Evolutionary conservation across 257 asterid genomes (phyloP), one percentile per base, ranked within the genome.

Genomic region (Nicotiana paniculata): DNA sequence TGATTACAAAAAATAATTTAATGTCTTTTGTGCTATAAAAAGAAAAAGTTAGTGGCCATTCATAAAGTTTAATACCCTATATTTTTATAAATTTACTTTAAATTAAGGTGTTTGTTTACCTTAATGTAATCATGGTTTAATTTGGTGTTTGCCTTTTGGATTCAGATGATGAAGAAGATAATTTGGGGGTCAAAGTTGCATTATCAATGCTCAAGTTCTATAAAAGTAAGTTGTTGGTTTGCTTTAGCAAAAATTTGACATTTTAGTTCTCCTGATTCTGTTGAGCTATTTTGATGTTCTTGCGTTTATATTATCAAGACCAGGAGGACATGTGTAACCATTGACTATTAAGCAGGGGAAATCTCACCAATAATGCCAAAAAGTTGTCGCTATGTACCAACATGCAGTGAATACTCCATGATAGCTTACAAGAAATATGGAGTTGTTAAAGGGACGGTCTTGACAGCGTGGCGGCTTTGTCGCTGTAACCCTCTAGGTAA

Each of bases 351-450:
- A 48, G 87, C 90, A 96, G 99, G 97, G 68, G 99, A 96, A 86
- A 96, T 96, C 76, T 96, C 98, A 6, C 98, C 98, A 4, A 79
- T 96, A 84, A 6, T 96, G 88, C 99, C 97, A 6, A 96, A 84
- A 0, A 93, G 98, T 83, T 93, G 98, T 69, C 97, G 98, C 1
- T 96, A 86, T 79, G 88, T 92, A 77, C 99, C 99, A 39, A 92
- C 97, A 0, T 96, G 99, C 81, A 96, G 99, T 62, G 99, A 96
- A 88, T 96, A 93, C 85, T 93, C 98, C 53, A 94, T 91, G 98
- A 92, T 93, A 83, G 96, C 99, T 88, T 96, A 96, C 91, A 91
- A 90, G 92, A 96, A 93, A 83, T 96, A 94, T 82, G 99, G 99
- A 78, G 86, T 91, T 81, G 90, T 33, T 1, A 96, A 94, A 85